These are phyloP conservation scores for Picochlorum sp. DNA, from an alignment of 139 green algal species.

Conservation along the genomic window DNA sequence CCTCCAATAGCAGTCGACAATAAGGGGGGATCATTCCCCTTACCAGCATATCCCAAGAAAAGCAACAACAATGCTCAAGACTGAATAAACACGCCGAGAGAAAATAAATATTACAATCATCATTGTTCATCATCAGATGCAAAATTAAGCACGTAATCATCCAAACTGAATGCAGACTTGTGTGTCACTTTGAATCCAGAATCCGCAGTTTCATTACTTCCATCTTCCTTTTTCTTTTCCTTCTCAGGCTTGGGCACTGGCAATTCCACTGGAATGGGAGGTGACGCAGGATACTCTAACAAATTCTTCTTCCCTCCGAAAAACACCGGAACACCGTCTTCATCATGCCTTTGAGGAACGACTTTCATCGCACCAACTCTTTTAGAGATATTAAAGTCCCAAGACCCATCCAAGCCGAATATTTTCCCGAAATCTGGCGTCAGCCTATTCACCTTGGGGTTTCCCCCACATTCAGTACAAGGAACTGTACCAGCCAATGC, in stretches of 20 bases:
- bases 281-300: constrained; percentile 8
- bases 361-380: constrained; percentile 8
- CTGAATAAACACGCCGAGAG: not conserved
- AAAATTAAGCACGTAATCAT: constrained; percentile 23
- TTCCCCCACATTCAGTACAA: constrained; percentile 26
- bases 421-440: constrained; percentile 31
- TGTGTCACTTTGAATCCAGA: not conserved
- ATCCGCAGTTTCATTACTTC: constrained; percentile 5
- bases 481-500: constrained; percentile 26
- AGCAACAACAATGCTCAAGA: not conserved
- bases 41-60: no score
- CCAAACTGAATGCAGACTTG: constrained; percentile 7
- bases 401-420: constrained; percentile 15
- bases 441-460: constrained; percentile 15
- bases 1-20: no score
- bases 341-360: not conserved
- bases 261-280: constrained; percentile 2
- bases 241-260: constrained; percentile 6
- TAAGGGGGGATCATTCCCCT: no score
- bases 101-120: not conserved
- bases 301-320: constrained; percentile 3
- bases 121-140: constrained; percentile 14
- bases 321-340: not conserved
- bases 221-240: not conserved
- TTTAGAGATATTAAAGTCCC: constrained; percentile 10